A percentile compares a stretch with the other conserved stretches of the same genome.
These are phyloP conservation scores for Tolypocladium ophioglossoides DNA, from an alignment of 2,329 filamentous ascomycete genomes.

Conservation along the genomic window DNA sequence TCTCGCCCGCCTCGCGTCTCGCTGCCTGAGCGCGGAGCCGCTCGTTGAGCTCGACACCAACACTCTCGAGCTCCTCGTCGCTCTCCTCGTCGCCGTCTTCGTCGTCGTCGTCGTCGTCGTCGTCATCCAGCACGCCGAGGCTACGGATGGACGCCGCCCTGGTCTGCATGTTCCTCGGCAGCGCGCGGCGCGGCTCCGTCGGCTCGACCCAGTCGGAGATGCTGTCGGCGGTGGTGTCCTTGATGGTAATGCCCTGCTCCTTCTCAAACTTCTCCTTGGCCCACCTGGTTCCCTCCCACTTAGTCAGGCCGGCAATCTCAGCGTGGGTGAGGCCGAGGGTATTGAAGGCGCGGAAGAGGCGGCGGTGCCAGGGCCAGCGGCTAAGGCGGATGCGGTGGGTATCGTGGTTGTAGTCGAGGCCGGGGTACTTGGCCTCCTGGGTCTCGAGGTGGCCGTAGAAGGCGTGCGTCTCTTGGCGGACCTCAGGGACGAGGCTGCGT, in stretches of 20 bases:
- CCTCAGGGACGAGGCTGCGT: conserved; percentile 63
- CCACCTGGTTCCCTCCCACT: conserved; percentile 79
- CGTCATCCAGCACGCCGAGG: conserved; percentile 13
- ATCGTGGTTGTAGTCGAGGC: conserved; percentile 64
- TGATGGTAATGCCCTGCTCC: conserved; percentile 59
- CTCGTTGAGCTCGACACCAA: conserved; percentile 53
- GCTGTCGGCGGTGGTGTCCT: conserved; percentile 61
- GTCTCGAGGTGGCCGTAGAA: conserved; percentile 75
- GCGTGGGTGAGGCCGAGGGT: conserved; percentile 53
- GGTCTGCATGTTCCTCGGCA: conserved; percentile 6
- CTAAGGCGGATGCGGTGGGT: conserved; percentile 69
- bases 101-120: conserved; percentile 22
- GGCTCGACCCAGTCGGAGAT: conserved; percentile 46
- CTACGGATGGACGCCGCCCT: conserved; percentile 5
- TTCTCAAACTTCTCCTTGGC: conserved; percentile 70
- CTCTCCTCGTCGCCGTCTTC: conserved; percentile 38
- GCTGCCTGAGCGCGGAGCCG: conserved; percentile 55
- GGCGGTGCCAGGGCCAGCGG: conserved; percentile 66
- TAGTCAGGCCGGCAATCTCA: conserved; percentile 63
- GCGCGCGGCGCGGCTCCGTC: neutral
- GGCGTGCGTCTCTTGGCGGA: conserved; percentile 65
- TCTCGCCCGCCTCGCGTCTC: conserved; percentile 49
- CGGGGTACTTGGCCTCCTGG: conserved; percentile 71
- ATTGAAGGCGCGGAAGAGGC: conserved; percentile 69
- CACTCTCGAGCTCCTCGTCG: conserved; percentile 40